Base-by-base conservation (phyloP, 1,284 basidiomycete species). In the Cryptococcus jaspeensis region DNA sequence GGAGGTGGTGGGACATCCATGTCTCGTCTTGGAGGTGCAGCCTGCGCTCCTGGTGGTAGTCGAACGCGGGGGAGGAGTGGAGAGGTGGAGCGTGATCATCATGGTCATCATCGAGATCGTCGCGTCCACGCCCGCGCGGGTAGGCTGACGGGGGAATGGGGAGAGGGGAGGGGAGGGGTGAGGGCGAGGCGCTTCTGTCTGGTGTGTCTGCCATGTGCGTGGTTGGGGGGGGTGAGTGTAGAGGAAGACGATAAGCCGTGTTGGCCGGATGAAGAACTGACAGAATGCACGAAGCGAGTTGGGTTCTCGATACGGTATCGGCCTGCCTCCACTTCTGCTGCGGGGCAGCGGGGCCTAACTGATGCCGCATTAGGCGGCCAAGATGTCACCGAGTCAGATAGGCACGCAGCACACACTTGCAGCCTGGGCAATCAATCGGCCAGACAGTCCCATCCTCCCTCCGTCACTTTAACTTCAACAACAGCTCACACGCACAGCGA, bases 41-140 rank as follows among this genome's bases (percentile, higher is more conserved):
- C 39, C 76, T 61, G 13, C 71, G 60, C 47, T 76, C 71, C 55
- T 77, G 72, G 59, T 78, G 76, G 51, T 77, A 78, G 44, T 73
- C 70, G 60, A 78, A 78, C 1, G 74, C 71, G n/a, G 76, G 75
- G 9, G 75, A 76, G 5, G 62, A 47, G 52, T 65, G 64, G 2
- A 50, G 25, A 23, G 47, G 57, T 46, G 56, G 49, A 23, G 54
- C 56, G 15, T 49, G 39, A 5, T 55, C 47, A 36, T 57, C 56
- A 23, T 60, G 54, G 47, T 59, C 52, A 39, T 64, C 60, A n/a
- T 51, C 55, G 22, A 38, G 47, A 22, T 45, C 40, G 20, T 52
- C 32, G 38, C 36, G 43, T 5, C 28, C 28, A 9, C 28, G 28
- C 28, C 28, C 28, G 22, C 32, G 25, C 15, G 49, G 16, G 39